Evolutionary conservation across 306 rosid species (phyloP).

Genomic region (Sicyos baderoa): DNA sequence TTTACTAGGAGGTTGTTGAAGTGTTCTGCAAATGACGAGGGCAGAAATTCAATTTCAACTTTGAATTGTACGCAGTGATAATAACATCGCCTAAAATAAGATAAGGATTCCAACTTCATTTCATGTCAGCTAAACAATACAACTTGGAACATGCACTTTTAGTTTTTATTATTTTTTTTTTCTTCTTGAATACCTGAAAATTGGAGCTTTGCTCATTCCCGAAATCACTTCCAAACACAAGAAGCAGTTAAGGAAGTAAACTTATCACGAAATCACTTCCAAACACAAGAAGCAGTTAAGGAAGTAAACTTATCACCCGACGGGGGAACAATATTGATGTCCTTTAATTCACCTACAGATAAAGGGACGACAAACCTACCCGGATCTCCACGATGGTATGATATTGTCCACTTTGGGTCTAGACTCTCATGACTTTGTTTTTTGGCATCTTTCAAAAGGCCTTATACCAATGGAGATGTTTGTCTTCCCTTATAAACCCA

Average conservation of each 20-base stretch:
- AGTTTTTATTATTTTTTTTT: too few species aligned
- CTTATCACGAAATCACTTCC: not conserved
- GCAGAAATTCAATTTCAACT: not conserved
- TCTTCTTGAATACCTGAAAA: too few species aligned
- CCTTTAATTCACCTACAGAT: not conserved
- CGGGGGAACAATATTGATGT: not conserved
- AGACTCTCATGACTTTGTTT: too few species aligned
- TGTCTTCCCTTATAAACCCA: too few species aligned
- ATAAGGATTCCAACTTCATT: not conserved
- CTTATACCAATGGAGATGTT: too few species aligned
- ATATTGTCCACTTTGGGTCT: too few species aligned
- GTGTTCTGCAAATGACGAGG: constrained; percentile 39
- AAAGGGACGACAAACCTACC: too few species aligned
- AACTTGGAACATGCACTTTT: not conserved
- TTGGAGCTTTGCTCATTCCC: not conserved
- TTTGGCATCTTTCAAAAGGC: too few species aligned
- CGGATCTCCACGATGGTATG: too few species aligned
- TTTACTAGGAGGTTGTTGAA: constrained; percentile 27
- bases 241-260: not conserved
- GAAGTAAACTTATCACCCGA: not conserved
- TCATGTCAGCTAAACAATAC: not conserved
- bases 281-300: not conserved
- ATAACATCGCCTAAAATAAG: constrained; percentile 11
- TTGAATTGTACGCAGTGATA: not conserved
- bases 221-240: not conserved